Evolutionary conservation across 1,139 yeast genomes (phyloP), one percentile per base, ranked within the genome.

Genomic region (Chernovozyma sophiae-reginae): DNA sequence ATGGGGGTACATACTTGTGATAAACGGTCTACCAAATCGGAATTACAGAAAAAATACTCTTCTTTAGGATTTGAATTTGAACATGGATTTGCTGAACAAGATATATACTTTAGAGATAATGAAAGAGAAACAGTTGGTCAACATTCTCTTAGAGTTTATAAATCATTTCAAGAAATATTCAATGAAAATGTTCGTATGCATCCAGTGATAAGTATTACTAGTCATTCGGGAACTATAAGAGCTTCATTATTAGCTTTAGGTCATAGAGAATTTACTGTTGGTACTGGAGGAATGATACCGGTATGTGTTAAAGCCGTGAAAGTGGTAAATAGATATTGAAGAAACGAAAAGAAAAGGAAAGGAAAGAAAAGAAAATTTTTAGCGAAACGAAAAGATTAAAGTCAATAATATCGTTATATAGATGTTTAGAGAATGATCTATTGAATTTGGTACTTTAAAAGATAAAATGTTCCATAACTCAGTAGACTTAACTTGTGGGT

Each of bases 261-360:
- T 32, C 73, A 68, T 44, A 49, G 74, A 29, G 51, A 62, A 19
- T 68, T 68, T 52, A 62, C 66, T 3, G 62, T 68, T 20, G 72
- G 71, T 7, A 68, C 74, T 4, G 74, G 74, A 11, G 74, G 73
- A 5, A 57, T 68, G 60, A 60, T 68, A 26, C 73, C 74, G 1
- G 72, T 68, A 11, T 58, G 65, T 41, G 72, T 68, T 2, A 61
- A 61, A 42, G 74, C 60, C 4, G 24, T 18, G 20, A 31, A 27
- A 23, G 22, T 14, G 6, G 15, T 10, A 20, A 31, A 22, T 12
- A 15, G 10, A 20, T 20, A n/a, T n/a, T n/a, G 11, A 27, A 14
- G n/a, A n/a, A n/a, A n/a, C n/a, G n/a, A n/a, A n/a, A n/a, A n/a
- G n/a, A n/a, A n/a, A n/a, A n/a, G n/a, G n/a, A n/a, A n/a, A n/a